A percentile compares a stretch with the other conserved stretches of the same genome.
Conservation (phyloP, 2,329 filamentous ascomycete genomes). For the Fusarium sp. region DNA sequence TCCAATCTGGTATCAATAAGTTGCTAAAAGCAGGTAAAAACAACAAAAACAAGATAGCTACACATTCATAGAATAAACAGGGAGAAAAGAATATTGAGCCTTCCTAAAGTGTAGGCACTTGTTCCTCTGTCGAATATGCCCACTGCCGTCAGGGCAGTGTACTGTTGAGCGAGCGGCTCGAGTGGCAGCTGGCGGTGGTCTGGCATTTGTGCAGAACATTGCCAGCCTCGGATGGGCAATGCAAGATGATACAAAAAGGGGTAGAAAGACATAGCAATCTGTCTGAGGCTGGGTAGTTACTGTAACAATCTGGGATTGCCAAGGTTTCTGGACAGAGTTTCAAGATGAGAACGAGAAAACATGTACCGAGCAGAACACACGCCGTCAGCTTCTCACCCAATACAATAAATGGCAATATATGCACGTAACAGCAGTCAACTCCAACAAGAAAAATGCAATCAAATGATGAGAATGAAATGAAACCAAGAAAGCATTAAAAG, state of each 20-base stretch:
- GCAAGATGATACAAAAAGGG: slow-evolving; percentile 19
- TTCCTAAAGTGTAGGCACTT: background rate
- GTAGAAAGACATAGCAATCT: slow-evolving; percentile 29
- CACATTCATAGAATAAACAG: slow-evolving; percentile 14
- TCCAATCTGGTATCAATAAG: slow-evolving; percentile 43
- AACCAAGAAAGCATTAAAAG: slow-evolving; percentile 29
- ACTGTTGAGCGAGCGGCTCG: slow-evolving; percentile 35
- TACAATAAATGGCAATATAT: slow-evolving; percentile 23
- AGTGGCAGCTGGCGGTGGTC: slow-evolving; percentile 13
- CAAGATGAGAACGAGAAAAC: slow-evolving; percentile 17
- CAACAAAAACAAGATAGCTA: slow-evolving; percentile 6
- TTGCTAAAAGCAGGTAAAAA: slow-evolving; percentile 6
- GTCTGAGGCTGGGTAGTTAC: slow-evolving; percentile 28
- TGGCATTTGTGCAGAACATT: slow-evolving; percentile 2
- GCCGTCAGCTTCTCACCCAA: slow-evolving; percentile 32
- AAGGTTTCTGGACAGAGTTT: slow-evolving; percentile 12
- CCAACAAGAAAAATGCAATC: slow-evolving; percentile 28
- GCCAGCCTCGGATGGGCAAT: slow-evolving; percentile 18
- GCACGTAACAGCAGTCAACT: slow-evolving; percentile 38
- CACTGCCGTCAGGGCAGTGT: slow-evolving; percentile 23
- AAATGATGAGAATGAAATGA: slow-evolving; percentile 27
- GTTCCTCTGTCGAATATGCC: background rate
- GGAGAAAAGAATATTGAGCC: background rate
- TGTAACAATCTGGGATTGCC: slow-evolving; percentile 28
- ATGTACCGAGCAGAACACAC: slow-evolving; percentile 29